Conservation (phyloP, 768 basidiomycete genomes). For the Steccherinum ochraceum region DNA sequence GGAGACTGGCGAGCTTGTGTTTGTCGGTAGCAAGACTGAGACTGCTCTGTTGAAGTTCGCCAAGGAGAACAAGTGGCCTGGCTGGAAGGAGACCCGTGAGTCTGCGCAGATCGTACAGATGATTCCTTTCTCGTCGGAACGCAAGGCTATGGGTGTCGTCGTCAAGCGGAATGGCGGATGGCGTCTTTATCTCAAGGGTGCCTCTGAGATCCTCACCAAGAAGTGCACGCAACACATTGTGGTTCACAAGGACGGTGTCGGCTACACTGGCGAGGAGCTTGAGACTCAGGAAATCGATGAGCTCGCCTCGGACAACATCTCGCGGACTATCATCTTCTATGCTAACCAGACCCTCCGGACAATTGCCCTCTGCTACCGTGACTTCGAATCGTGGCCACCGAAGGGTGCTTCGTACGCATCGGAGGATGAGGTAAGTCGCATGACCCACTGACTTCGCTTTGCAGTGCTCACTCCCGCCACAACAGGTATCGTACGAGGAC, state of each 20-base stretch:
- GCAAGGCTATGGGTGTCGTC: conserved; percentile 94
- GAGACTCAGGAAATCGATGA: conserved; percentile 59
- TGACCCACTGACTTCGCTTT: not conserved
- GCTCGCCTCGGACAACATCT: conserved; percentile 74
- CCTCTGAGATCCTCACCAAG: conserved; percentile 87
- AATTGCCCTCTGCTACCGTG: conserved; percentile 89
- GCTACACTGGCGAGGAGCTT: conserved; percentile 27
- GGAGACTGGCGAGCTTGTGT: conserved; percentile 50
- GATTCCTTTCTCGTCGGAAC: conserved; percentile 90
- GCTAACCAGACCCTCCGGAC: conserved; percentile 95
- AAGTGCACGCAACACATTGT: conserved; percentile 69
- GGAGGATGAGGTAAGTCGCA: conserved; percentile 51
- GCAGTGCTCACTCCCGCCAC: not conserved
- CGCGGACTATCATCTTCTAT: conserved; percentile 93
- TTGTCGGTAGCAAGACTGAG: conserved; percentile 95
- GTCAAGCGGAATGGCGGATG: conserved; percentile 52
- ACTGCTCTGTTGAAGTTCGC: conserved; percentile 85
- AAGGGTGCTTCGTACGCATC: conserved; percentile 30
- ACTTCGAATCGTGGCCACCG: conserved; percentile 86
- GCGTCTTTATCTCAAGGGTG: conserved; percentile 86
- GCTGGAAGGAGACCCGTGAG: conserved; percentile 65
- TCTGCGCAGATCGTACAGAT: conserved; percentile 64
- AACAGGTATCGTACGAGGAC: conserved; percentile 60
- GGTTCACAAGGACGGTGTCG: conserved; percentile 30
- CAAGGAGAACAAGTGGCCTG: conserved; percentile 70